These are phyloP conservation scores for Diplodia mutila DNA, from an alignment of 2,329 filamentous ascomycete genomes.

Conservation along the genomic window DNA sequence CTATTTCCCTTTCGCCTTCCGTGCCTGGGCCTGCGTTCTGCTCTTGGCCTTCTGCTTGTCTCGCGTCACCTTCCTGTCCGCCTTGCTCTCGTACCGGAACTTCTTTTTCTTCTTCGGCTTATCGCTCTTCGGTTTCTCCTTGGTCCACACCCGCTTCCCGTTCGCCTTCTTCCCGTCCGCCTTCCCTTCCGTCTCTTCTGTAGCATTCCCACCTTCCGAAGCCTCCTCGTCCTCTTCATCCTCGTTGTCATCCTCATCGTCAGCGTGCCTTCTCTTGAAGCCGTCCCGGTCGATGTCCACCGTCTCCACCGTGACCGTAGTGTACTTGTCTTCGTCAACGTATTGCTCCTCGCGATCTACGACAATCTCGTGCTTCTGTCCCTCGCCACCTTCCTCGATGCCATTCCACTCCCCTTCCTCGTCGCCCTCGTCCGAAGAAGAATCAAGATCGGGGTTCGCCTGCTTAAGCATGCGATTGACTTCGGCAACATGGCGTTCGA, in stretches of 20 bases:
- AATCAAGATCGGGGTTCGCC: conserved; percentile 50
- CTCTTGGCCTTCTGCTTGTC: conserved; percentile 70
- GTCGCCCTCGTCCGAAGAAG: conserved; percentile 35
- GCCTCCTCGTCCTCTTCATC: conserved; percentile 31
- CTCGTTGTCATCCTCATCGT: conserved; percentile 41
- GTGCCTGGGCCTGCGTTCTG: conserved; percentile 67
- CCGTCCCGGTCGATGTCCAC: conserved; percentile 79
- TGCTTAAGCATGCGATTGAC: conserved; percentile 72
- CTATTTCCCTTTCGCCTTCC: conserved; percentile 40
- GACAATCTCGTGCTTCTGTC: conserved; percentile 56
- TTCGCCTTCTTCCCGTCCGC: conserved; percentile 47
- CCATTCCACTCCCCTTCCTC: conserved; percentile 63
- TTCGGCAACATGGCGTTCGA: conserved; percentile 78
- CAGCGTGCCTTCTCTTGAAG: conserved; percentile 59
- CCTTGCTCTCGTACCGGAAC: conserved; percentile 90
- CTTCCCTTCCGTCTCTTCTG: conserved; percentile 39
- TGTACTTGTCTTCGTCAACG: conserved; percentile 93
- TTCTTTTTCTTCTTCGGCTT: conserved; percentile 80
- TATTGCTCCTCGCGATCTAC: conserved; percentile 90
- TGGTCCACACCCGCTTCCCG: conserved; percentile 54
- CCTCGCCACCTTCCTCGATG: conserved; percentile 52
- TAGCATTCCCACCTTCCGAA: conserved; percentile 31
- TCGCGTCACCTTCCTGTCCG: conserved; percentile 69
- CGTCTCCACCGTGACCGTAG: conserved; percentile 89
- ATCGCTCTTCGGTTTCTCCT: conserved; percentile 54